A percentile compares a stretch with the other conserved stretches of the same genome.
Conservation (phyloP, 2,329 filamentous ascomycete genomes). For the Neoscytalidium dimidiatum region DNA sequence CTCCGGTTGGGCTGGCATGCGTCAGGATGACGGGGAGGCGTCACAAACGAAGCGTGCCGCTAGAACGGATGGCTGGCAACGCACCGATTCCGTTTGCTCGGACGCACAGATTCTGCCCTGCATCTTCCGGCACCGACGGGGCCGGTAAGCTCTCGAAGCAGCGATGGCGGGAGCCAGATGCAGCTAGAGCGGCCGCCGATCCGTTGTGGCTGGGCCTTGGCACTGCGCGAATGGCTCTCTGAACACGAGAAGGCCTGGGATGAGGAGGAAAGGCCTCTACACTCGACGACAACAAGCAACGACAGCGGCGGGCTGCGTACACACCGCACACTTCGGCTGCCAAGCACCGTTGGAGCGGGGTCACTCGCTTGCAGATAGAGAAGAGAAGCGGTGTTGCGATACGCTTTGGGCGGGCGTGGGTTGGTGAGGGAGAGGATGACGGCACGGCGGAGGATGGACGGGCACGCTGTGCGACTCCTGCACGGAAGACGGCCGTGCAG, state of each 20-base stretch:
- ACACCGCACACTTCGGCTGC: neutral
- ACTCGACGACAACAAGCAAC: neutral
- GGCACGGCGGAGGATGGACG: neutral
- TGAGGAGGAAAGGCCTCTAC: neutral
- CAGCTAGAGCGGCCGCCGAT: neutral
- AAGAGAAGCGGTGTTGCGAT: neutral
- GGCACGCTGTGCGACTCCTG: slow-evolving; percentile 5
- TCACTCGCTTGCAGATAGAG: neutral
- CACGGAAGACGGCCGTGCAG: neutral
- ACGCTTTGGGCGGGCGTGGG: slow-evolving; percentile 7
- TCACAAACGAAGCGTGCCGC: slow-evolving; percentile 1
- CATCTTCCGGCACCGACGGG: neutral
- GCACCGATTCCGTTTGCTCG: neutral
- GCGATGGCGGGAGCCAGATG: neutral
- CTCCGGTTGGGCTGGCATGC: neutral
- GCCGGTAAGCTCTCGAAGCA: neutral
- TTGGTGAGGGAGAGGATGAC: neutral
- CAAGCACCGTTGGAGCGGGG: neutral
- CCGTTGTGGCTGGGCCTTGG: slow-evolving; percentile 10
- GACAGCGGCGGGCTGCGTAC: neutral
- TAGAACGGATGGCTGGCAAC: neutral
- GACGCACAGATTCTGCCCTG: neutral
- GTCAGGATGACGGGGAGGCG: neutral
- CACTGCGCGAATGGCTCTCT: neutral
- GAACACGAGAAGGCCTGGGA: slow-evolving; percentile 11